Evolutionary conservation across 768 basidiomycete species (phyloP).

Genomic region (Hericium alpestre): DNA sequence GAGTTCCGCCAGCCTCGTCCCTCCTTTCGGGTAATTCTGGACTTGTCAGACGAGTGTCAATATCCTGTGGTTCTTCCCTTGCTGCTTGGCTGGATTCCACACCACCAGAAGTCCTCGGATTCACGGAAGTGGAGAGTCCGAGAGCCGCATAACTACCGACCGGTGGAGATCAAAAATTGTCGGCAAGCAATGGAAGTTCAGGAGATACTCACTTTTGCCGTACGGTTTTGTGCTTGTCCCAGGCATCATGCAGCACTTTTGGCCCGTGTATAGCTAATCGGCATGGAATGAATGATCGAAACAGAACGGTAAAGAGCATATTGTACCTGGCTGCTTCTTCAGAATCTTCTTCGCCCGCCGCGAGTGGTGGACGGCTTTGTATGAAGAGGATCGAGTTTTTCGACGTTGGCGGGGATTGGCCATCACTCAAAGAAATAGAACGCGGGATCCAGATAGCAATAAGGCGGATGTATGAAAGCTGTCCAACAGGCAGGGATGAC

Average conservation of each 20-base stretch:
- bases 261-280: slow-evolving; percentile 68
- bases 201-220: slow-evolving; percentile 70
- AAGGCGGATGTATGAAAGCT: slow-evolving; percentile 3
- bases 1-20: background rate
- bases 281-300: slow-evolving; percentile 6
- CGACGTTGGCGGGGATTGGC: slow-evolving; percentile 89
- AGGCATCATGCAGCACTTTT: slow-evolving; percentile 68
- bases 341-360: slow-evolving; percentile 62
- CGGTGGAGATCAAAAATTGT: slow-evolving; percentile 1
- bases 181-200: slow-evolving; percentile 6
- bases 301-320: slow-evolving; percentile 10
- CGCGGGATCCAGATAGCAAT: background rate
- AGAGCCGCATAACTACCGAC: slow-evolving; percentile 59
- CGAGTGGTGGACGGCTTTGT: slow-evolving; percentile 65
- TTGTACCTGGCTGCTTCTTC: slow-evolving; percentile 69
- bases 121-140: slow-evolving; percentile 60
- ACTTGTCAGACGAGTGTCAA: slow-evolving; percentile 1
- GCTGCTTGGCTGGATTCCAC: slow-evolving; percentile 32
- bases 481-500: background rate
- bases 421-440: slow-evolving; percentile 36
- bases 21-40: background rate
- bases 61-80: slow-evolving; percentile 7
- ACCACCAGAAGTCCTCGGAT: slow-evolving; percentile 61
- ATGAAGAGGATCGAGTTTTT: slow-evolving; percentile 70
- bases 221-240: slow-evolving; percentile 83